Evolutionary conservation across 164 flowering plant genomes (phyloP).

Genomic region (Dillenia suffruticosa): DNA sequence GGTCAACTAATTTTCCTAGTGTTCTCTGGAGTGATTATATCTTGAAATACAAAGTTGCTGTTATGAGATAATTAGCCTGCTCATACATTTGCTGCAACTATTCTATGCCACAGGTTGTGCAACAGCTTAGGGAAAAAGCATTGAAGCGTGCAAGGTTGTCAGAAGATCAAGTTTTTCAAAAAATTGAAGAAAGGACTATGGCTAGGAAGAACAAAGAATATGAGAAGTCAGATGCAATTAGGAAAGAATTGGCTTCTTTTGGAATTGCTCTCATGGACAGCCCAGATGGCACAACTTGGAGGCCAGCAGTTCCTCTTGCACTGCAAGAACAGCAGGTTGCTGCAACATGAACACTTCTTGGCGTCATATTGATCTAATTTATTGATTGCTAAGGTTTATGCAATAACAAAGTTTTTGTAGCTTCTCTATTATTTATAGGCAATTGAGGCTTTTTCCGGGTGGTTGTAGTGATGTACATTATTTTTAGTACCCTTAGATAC

Average conservation of each 20-base stretch:
- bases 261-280: conserved; percentile 95
- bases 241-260: conserved; percentile 64
- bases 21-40: no score
- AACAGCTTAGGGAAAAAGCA: conserved; percentile 72
- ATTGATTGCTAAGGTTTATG: no score
- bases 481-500: no score
- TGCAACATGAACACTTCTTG: conserved; percentile 24
- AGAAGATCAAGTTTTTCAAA: conserved; percentile 61
- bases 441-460: no score
- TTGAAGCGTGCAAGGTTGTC: conserved; percentile 73
- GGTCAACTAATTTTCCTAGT: no score
- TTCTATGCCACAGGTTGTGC: conserved; percentile 51
- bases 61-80: no score
- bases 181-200: conserved; percentile 61
- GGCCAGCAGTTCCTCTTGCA: conserved; percentile 79
- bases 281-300: conserved; percentile 87
- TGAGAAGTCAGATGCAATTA: conserved; percentile 73
- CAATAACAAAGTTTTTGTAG: no score
- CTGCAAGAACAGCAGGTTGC: conserved; percentile 50
- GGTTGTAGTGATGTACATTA: no score
- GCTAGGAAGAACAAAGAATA: conserved; percentile 80
- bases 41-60: background rate
- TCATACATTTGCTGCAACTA: no score
- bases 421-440: no score
- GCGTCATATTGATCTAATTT: background rate